Evolutionary conservation across 2,329 filamentous ascomycete species (phyloP), one percentile per base, ranked within the genome.

Genomic region (Verticillium tricorpus): DNA sequence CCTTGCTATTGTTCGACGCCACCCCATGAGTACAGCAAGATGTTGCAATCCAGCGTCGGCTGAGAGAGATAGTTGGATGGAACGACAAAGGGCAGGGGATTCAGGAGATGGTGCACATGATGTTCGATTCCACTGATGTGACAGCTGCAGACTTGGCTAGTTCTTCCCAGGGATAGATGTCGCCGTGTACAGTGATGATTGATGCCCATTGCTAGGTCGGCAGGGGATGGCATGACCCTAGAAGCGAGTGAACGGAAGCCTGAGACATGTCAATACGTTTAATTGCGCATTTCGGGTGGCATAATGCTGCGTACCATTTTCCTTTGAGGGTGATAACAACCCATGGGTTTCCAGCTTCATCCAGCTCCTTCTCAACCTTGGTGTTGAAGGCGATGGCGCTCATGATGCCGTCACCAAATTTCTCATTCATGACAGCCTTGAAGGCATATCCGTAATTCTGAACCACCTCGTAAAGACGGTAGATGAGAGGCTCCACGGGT

Each of bases 391-490:
- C 87, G 71, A 97, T 97, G 1, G 93, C 94, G 72, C 92, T 96
- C 94, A 98, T 97, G 72, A 98, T 98, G 1, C 94, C 94, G 72
- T 93, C 90, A 0, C 90, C 90, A 72, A 92, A 93, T 82, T 97
- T 97, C 84, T 98, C 94, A 69, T 98, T 97, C 75, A 97, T 74
- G 5, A 98, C 85, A 0, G 93, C 93, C 83, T 97, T 97, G 78
- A 96, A 97, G 1, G 93, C 91, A 74, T 97, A 96, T 1, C 94
- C 94, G 71, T 97, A 97, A 75, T 97, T 98, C 79, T 97, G 93
- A 65, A 98, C 89, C 72, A 97, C 90, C 82, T 98, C 94, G 74
- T 92, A 97, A 63, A 97, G 75, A 2, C 94, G 83, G 76, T 98
- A 98, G 72, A 97, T 93, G 68, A 96, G 77, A 5, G 92, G 92